Evolutionary conservation across 2,329 filamentous ascomycete genomes (phyloP), one percentile per base, ranked within the genome.

Genomic region (Spiromastix sp.): DNA sequence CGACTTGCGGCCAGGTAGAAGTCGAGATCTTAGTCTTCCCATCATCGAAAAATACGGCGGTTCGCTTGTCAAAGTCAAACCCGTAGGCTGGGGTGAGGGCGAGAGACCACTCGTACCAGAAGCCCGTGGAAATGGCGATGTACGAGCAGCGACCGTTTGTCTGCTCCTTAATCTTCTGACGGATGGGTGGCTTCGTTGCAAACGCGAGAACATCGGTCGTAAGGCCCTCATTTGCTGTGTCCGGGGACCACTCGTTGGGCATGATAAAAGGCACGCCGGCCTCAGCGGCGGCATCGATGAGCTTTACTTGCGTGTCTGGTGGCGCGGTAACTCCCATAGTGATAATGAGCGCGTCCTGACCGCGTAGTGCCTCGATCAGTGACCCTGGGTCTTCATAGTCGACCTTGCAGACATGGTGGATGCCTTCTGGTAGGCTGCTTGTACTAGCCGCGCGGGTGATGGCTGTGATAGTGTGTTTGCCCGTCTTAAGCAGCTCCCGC

Each of bases 1-100:
- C 66, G 46, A 67, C 58, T 55, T 81, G 77, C 4, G 59, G 45
- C 65, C 71, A 76, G 0, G 79, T 81, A 9, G 69, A 72, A 0
- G 61, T 70, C 41, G 69, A 73, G 46, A 79, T 71, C 36, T 56
- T 65, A 2, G 62, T 67, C 13, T 63, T 65, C 0, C 79, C 79
- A 18, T 74, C 70, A 40, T 75, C 74, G 38, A 63, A 72, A 11
- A 72, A 48, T 0, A 61, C 67, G 7, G 66, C 48, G 4, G 48
- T 51, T 0, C 54, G 53, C 25, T 64, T 59, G 5, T 54, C 44
- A 29, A 74, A 54, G 36, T 73, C 67, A 49, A 74, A 70, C 1
- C 72, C 72, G 40, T 59, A 71, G 27, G 51, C 48, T 15, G 42
- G 32, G 1, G 52, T 33, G 0, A 50, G 50, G 0, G 52, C 61